phyloP scores from a whole-genome alignment of 2,329 filamentous ascomycete genomes.

The Davidsoniella virescens region DNA sequence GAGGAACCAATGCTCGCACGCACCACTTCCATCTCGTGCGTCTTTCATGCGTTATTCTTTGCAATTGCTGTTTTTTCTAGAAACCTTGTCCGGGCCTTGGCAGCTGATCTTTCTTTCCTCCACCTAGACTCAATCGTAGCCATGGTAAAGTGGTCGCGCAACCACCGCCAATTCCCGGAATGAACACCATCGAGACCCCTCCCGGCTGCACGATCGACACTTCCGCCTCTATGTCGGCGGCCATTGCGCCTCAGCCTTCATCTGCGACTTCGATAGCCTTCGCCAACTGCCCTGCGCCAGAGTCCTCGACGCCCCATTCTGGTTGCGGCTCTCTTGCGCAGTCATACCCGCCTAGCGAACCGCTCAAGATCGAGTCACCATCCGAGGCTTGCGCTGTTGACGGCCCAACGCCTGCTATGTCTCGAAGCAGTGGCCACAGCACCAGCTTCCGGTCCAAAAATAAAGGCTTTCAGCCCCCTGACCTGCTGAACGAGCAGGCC shows the following conservation, averaged over 20 bases:
- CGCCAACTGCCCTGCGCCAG: not conserved
- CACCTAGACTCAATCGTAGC: conserved; percentile 8
- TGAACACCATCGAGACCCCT: conserved; percentile 1
- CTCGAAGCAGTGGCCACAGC: conserved; percentile 8
- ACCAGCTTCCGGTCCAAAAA: conserved; percentile 11
- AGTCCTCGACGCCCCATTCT: not conserved
- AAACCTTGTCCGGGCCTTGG: no score
- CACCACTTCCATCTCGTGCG: no score
- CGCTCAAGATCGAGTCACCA: conserved; percentile 5
- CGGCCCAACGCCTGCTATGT: not conserved
- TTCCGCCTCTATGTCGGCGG: not conserved
- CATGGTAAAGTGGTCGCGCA: conserved; percentile 9
- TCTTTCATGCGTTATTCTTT: no score
- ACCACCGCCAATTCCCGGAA: conserved; percentile 1
- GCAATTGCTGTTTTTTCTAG: no score
- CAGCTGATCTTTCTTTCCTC: no score
- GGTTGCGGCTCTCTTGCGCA: not conserved
- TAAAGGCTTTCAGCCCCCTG: conserved; percentile 19
- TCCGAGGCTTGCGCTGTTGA: not conserved
- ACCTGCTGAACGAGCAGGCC: conserved; percentile 21
- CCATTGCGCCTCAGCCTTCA: not conserved
- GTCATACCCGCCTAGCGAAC: not conserved
- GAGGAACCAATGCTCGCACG: no score
- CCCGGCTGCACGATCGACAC: not conserved
- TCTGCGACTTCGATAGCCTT: not conserved